A percentile compares a stretch with the other conserved stretches of the same genome.
Evolutionary conservation across 495 filamentous ascomycete species (phyloP).

Genomic region (Neurospora sp.): DNA sequence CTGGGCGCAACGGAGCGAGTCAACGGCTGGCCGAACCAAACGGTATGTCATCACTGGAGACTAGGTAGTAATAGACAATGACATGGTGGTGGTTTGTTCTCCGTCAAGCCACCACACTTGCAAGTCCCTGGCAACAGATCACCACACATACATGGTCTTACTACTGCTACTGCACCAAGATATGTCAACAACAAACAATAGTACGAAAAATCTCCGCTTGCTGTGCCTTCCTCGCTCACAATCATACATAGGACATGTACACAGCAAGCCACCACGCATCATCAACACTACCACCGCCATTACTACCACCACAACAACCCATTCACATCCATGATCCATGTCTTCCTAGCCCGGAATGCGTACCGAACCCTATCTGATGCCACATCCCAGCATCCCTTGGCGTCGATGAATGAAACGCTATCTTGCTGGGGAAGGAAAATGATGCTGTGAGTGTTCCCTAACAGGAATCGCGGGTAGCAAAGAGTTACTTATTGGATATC

Average conservation of each 20-base stretch:
- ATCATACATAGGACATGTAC: not conserved
- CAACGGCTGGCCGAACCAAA: not conserved
- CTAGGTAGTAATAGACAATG: not conserved
- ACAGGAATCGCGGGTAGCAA: not conserved
- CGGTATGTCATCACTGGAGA: not conserved
- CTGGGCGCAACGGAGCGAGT: not conserved
- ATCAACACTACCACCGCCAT: no score
- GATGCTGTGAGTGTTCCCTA: not conserved
- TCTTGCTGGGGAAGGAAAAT: not conserved
- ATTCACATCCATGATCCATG: not conserved
- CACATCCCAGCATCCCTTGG: not conserved
- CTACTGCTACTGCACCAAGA: not conserved
- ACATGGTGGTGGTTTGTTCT: not conserved
- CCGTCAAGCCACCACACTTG: not conserved
- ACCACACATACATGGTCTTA: not conserved
- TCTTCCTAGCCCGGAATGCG: not conserved
- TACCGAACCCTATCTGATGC: not conserved
- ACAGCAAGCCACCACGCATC: not conserved
- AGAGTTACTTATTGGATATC: not conserved
- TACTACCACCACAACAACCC: not conserved
- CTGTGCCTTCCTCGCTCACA: not conserved
- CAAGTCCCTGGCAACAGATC: not conserved
- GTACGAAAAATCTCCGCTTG: not conserved
- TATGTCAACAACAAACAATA: not conserved
- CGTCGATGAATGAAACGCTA: not conserved